phyloP scores from a whole-genome alignment of 306 rosid species.

The Gynostemma pentaphyllum region DNA sequence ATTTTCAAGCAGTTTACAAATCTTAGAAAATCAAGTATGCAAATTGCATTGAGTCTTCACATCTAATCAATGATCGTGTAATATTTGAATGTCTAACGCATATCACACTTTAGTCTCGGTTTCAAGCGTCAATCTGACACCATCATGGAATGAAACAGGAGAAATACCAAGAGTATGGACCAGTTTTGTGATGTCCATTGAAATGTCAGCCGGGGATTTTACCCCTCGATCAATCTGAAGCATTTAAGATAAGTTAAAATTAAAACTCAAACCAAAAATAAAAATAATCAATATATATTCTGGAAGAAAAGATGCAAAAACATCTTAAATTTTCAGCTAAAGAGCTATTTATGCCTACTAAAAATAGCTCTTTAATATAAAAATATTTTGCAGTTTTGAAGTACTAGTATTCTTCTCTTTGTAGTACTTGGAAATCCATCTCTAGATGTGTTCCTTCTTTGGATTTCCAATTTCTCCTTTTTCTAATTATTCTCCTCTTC shows the following conservation, averaged over 20 bases:
- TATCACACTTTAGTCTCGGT: constrained; percentile 30
- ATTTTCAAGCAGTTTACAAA: neutral
- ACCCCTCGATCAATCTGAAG: constrained; percentile 84
- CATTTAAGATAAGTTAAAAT: too few species aligned
- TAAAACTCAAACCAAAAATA: neutral
- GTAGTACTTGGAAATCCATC: too few species aligned
- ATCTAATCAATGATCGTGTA: neutral
- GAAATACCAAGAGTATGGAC: constrained; percentile 38
- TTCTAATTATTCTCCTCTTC: too few species aligned
- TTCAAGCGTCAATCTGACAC: constrained; percentile 58
- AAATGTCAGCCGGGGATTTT: constrained; percentile 82
- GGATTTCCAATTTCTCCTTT: too few species aligned
- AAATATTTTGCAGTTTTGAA: too few species aligned
- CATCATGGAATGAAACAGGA: constrained; percentile 59
- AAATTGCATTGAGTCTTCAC: neutral
- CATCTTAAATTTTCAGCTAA: neutral
- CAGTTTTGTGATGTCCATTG: constrained; percentile 73
- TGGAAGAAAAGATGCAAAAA: neutral
- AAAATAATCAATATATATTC: neutral
- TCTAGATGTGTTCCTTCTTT: too few species aligned
- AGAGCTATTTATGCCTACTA: neutral
- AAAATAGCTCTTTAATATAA: too few species aligned
- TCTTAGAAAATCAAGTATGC: neutral
- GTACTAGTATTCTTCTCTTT: too few species aligned
- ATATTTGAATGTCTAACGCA: neutral